Evolutionary conservation across 1,284 basidiomycete genomes (phyloP), one percentile per base, ranked within the genome.

Genomic region (Takashimella tepidaria): DNA sequence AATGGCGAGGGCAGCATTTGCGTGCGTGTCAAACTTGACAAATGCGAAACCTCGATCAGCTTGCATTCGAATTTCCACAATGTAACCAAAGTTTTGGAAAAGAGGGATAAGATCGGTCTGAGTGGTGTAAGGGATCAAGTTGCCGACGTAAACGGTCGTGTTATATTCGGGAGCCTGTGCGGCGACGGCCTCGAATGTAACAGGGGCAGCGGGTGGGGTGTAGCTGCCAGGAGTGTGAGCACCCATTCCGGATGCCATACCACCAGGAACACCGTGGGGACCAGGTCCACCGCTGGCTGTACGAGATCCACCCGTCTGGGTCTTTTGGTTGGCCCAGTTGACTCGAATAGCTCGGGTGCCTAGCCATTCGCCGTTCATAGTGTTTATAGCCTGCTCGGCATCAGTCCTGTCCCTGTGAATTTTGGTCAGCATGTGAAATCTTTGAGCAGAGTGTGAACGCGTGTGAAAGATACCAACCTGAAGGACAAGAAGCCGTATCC

Each of bases 331-430:
- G 47, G 95, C 95, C 95, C 95, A 99, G 79, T 99, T 98, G 76
- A 98, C 93, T 59, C 95, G 87, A 69, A 99, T 98, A 52, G 93
- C 92, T 58, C 96, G 85, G 45, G 90, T 90, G 48, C 95, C 95
- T 42, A 99, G 83, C 92, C 92, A 98, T 80, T 98, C 95, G 53
- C 96, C 96, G 70, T 98, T 98, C 93, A 98, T 98, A 51, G 92
- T 92, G 26, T 88, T 88, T 70, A 98, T 98, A 46, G 95, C 93
- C 74, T 95, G 90, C 74, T 98, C 93, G 25, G 96, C 96, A 69
- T 99, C 95, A 50, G 89, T 88, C 78, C 93, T 93, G 79, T 96
- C 92, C 63, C 92, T 84, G 81, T 92, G 91, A 11, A 89, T 89
- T 45, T 54, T 48, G 2, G 10, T 12, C 27, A 11, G 21, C 3